A percentile compares a stretch with the other conserved stretches of the same genome.
Evolutionary conservation across 2,329 filamentous ascomycete genomes (phyloP).

Genomic region (Talaromyces islandicus): DNA sequence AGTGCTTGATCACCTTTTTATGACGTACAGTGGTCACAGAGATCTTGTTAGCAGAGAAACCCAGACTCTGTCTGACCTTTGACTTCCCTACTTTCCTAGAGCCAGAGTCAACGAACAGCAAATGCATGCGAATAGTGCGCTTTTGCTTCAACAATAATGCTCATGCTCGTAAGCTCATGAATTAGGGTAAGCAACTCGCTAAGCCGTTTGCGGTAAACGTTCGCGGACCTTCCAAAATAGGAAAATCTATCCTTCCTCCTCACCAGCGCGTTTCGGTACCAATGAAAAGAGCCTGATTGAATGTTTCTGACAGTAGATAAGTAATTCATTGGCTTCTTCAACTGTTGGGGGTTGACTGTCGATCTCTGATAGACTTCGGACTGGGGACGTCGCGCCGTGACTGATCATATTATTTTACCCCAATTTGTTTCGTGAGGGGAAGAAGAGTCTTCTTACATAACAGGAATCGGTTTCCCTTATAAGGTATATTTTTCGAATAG

Average conservation of each 20-base stretch:
- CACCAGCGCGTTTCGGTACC: background rate
- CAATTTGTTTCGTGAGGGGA: background rate
- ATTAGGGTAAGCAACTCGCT: conserved; percentile 6
- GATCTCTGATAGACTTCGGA: background rate
- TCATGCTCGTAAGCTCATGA: background rate
- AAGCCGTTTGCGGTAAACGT: conserved; percentile 3
- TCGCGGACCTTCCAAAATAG: conserved; percentile 10
- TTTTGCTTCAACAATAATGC: background rate
- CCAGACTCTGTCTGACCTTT: background rate
- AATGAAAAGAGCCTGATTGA: background rate
- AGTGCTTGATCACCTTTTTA: background rate
- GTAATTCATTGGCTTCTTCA: background rate
- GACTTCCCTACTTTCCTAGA: too few species aligned
- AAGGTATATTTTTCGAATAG: background rate
- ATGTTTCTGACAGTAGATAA: background rate
- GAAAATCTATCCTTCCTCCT: conserved; percentile 8
- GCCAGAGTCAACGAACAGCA: background rate
- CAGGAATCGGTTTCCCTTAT: background rate
- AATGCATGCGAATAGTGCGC: background rate
- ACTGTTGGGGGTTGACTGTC: background rate
- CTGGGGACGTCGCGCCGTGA: background rate
- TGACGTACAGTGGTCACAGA: background rate
- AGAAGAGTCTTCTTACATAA: background rate
- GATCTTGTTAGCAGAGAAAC: background rate
- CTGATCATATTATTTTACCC: background rate